phyloP scores from a whole-genome alignment of 345 rosid species.

The Gossypium mustelinum region DNA sequence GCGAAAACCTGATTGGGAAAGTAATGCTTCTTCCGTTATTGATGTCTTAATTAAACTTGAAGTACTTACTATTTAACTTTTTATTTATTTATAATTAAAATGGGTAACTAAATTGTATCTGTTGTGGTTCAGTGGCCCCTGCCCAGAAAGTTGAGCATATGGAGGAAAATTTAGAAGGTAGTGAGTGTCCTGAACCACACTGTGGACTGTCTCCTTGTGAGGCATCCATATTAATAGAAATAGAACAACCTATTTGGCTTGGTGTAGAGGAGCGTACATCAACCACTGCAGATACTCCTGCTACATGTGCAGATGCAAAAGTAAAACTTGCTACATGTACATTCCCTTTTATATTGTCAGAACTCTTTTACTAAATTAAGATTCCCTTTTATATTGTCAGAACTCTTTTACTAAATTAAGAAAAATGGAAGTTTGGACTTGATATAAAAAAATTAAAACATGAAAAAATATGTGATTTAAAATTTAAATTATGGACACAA shows the following conservation, averaged over 20 bases:
- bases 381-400: too few relatives aligned
- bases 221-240: conserved; percentile 1
- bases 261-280: conserved; percentile 40
- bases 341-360: too few relatives aligned
- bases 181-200: not conserved
- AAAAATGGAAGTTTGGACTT: too few relatives aligned
- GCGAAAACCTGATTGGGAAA: conserved; percentile 24
- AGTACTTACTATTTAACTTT: not conserved
- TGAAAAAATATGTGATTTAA: too few relatives aligned
- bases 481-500: too few relatives aligned
- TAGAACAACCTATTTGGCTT: conserved; percentile 14
- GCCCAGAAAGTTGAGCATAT: conserved; percentile 28
- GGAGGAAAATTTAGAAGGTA: conserved; percentile 29
- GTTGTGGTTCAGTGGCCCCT: conserved; percentile 23
- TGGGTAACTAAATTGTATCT: conserved; percentile 9
- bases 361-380: too few relatives aligned
- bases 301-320: conserved; percentile 44
- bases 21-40: conserved; percentile 13
- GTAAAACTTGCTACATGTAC: conserved; percentile 79
- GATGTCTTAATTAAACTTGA: not conserved
- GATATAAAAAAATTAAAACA: too few relatives aligned
- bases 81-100: not conserved
- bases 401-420: too few relatives aligned
- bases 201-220: not conserved
- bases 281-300: conserved; percentile 28